phyloP scores from a whole-genome alignment of 2,329 filamentous ascomycete species.

The Coniochaeta sp. region DNA sequence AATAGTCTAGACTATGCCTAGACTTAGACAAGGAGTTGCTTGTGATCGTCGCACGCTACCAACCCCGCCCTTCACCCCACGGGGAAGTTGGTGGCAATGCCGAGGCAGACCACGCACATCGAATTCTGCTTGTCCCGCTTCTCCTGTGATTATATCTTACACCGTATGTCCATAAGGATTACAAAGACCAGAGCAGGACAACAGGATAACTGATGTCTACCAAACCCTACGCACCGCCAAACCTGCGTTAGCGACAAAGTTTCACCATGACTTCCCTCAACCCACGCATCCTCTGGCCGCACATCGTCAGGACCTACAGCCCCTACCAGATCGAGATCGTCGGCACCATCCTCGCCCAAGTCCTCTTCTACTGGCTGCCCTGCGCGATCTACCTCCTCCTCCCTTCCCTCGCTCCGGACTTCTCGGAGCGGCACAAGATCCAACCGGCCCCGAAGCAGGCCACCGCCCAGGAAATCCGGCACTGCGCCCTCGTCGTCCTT shows the following conservation, averaged over 20 bases:
- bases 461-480: constrained; percentile 31
- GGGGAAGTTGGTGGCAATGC: neutral
- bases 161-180: neutral
- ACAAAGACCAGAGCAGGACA: neutral
- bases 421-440: constrained; percentile 45
- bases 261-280: neutral
- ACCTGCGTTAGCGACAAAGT: neutral
- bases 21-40: neutral
- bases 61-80: neutral
- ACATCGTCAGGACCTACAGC: constrained; percentile 12
- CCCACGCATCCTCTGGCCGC: constrained; percentile 11
- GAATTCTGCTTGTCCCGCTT: neutral
- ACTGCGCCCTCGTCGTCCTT: constrained; percentile 34
- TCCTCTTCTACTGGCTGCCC: constrained; percentile 39
- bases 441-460: constrained; percentile 45
- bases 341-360: constrained; percentile 30
- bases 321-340: constrained; percentile 27
- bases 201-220: neutral
- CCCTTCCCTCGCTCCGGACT: constrained; percentile 34
- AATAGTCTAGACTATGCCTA: too few species aligned
- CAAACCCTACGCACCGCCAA: neutral
- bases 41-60: neutral
- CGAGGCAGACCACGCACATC: neutral
- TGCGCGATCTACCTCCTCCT: constrained; percentile 33
- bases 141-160: neutral